Evolutionary conservation across 2,329 filamentous ascomycete genomes (phyloP).

Genomic region (Fusarium mangiferae): DNA sequence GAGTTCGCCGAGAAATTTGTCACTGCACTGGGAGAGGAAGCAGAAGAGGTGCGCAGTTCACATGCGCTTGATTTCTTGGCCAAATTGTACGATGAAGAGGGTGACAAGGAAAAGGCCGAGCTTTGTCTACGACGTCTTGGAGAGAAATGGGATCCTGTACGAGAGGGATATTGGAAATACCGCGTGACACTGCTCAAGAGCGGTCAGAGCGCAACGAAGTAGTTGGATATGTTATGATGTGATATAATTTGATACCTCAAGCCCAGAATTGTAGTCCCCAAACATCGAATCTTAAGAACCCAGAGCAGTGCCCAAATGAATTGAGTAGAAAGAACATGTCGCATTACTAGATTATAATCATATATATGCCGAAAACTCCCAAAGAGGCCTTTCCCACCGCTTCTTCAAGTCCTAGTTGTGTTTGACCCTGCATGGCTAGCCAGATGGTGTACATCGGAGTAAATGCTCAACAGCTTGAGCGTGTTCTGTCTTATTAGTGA

Average conservation of each 20-base stretch:
- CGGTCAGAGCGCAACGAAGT: slow-evolving; percentile 7
- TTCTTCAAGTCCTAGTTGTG: slow-evolving; percentile 33
- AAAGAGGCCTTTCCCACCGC: slow-evolving; percentile 27
- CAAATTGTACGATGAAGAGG: slow-evolving; percentile 70
- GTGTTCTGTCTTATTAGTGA: background rate
- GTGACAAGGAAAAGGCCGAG: slow-evolving; percentile 70
- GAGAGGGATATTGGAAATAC: slow-evolving; percentile 91
- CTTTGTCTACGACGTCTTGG: slow-evolving; percentile 78
- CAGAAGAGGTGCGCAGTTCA: slow-evolving; percentile 67
- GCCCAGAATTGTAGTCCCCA: background rate
- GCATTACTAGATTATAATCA: slow-evolving; percentile 44
- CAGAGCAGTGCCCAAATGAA: background rate
- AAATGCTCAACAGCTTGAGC: slow-evolving; percentile 7
- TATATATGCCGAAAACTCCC: slow-evolving; percentile 40
- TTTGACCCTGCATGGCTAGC: slow-evolving; percentile 39
- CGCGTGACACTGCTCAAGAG: slow-evolving; percentile 45
- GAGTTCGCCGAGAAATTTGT: slow-evolving; percentile 64
- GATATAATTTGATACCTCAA: background rate
- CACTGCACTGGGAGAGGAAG: slow-evolving; percentile 56
- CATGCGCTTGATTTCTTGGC: slow-evolving; percentile 78
- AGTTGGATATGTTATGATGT: background rate
- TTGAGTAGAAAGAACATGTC: slow-evolving; percentile 30
- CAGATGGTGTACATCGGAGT: slow-evolving; percentile 36
- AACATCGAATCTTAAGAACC: background rate
- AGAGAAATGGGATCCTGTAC: slow-evolving; percentile 89